Evolutionary conservation across 768 basidiomycete species (phyloP).

Genomic region (Daedalea quercina): DNA sequence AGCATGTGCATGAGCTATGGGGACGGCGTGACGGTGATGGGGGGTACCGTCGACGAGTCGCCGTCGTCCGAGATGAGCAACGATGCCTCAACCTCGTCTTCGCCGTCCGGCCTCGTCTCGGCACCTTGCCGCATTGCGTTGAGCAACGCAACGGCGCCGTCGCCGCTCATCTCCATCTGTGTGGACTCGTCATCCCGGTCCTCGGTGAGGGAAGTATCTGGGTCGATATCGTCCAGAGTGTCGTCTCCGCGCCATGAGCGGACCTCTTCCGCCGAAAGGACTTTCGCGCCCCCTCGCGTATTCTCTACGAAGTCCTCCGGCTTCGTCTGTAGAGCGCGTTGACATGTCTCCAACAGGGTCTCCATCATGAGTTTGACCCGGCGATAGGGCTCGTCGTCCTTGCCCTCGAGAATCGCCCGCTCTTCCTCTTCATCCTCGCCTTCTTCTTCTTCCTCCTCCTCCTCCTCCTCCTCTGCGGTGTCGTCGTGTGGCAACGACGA

Average conservation of each 20-base stretch:
- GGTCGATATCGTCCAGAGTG: slow-evolving; percentile 2
- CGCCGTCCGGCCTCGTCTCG: slow-evolving; percentile 13
- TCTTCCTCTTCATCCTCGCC: slow-evolving; percentile 34
- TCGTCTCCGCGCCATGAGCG: slow-evolving; percentile 41
- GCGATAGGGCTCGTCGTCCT: slow-evolving; percentile 51
- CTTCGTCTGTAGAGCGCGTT: slow-evolving; percentile 53
- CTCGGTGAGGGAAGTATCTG: slow-evolving; percentile 12
- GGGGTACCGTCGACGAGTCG: slow-evolving; percentile 24
- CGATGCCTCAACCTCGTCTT: slow-evolving; percentile 24
- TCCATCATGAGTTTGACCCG: slow-evolving; percentile 64
- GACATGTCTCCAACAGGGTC: slow-evolving; percentile 48
- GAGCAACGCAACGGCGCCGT: slow-evolving; percentile 13
- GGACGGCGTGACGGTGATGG: slow-evolving; percentile 38
- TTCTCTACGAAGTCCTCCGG: slow-evolving; percentile 42
- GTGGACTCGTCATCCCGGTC: slow-evolving; percentile 8
- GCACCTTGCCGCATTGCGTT: slow-evolving; percentile 14
- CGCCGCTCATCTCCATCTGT: slow-evolving; percentile 1
- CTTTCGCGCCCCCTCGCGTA: slow-evolving; percentile 48
- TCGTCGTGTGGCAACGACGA: slow-evolving; percentile 41
- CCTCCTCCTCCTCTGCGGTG: slow-evolving; percentile 34
- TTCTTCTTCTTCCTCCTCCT: slow-evolving; percentile 38
- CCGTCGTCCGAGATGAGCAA: slow-evolving; percentile 14
- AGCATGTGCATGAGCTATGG: background rate
- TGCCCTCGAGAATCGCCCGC: slow-evolving; percentile 25
- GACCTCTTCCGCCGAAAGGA: slow-evolving; percentile 68